Conservation (phyloP, 2,329 filamentous ascomycete species). For the Epichloe brachyelytri region DNA sequence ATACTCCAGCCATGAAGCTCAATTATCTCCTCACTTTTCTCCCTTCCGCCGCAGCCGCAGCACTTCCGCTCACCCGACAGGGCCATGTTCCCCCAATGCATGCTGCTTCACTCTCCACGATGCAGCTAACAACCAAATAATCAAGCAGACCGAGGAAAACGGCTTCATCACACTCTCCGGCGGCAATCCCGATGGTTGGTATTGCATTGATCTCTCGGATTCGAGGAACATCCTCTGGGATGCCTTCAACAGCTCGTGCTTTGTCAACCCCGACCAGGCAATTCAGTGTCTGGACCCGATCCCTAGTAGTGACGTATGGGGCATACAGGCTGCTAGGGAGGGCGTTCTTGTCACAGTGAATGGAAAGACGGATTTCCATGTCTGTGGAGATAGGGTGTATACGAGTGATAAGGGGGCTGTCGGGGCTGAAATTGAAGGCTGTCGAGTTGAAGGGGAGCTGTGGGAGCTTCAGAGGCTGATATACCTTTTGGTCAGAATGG, state of each 20-base stretch:
- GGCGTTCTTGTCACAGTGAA: constrained; percentile 14
- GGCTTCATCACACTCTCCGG: constrained; percentile 17
- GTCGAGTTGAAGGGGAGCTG: constrained; percentile 16
- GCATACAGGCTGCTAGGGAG: constrained; percentile 11
- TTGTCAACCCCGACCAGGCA: constrained; percentile 13
- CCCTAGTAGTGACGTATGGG: constrained; percentile 17
- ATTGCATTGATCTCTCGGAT: constrained; percentile 17
- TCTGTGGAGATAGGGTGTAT: constrained; percentile 17
- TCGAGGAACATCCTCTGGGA: constrained; percentile 16
- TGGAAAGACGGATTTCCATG: constrained; percentile 12
- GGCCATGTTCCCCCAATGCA: constrained; percentile 9
- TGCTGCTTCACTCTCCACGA: constrained; percentile 23
- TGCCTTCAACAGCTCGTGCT: constrained; percentile 19
- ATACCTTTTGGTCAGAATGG: neutral
- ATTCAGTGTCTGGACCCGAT: constrained; percentile 21
- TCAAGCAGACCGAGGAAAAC: constrained; percentile 15
- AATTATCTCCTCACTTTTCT: constrained; percentile 9
- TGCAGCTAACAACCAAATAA: constrained; percentile 9
- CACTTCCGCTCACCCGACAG: constrained; percentile 8
- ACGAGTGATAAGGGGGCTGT: constrained; percentile 12
- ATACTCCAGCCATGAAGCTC: neutral
- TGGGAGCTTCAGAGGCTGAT: constrained; percentile 1
- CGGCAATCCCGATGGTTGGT: constrained; percentile 15
- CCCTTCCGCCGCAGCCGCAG: constrained; percentile 12
- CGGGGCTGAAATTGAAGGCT: constrained; percentile 14